Base-by-base conservation (phyloP, 192 early-diverging fungal genomes). In the Entomortierella beljakovae region DNA sequence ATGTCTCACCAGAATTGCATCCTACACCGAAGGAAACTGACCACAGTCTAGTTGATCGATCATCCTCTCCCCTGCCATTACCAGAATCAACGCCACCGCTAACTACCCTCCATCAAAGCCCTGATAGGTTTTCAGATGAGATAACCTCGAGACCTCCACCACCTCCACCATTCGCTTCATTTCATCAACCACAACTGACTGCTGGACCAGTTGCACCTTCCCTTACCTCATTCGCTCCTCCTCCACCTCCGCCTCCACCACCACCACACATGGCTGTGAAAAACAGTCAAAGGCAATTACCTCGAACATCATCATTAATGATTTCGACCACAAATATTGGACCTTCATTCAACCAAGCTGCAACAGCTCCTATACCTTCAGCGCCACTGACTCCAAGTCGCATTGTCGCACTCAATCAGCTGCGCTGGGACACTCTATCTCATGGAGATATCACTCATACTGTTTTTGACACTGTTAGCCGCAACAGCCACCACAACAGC, bases 381-480 rank as follows among this genome's bases (percentile, higher is more conserved):
- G 40, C 58, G 6, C 65, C 65, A 11, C n/a, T 51, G 32, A 61
- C 71, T n/a, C 64, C 64, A 16, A 62, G 22, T 28, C 58, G 66
- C 22, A 69, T 77, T 22, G 55, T 77, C 18, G 73, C 73, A 32
- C 32, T 58, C 4, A 65, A 77, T 33, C 60, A 68, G 26, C 43
- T 77, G n/a, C 73, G 73, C 7, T 77, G 73, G 73, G 73, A 77
- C 20, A 66, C 66, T 4, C 66, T 77, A 11, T 64, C 65, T 0
- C 73, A 77, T 37, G 60, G 53, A 2, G 73, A 77, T 43, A 77
- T 77, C 6, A 57, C 73, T 8, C 73, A 77, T 9, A 77, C 73
- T 6, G 73, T 77, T 31, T 77, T 77, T 34, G 73, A 77, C 49
- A 64, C 65, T 20, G 72, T 53, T 15, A 28, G 40, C 15, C 57